These are phyloP conservation scores for Penicillium nordicum DNA, from an alignment of 2,329 filamentous ascomycete species.

Conservation along the genomic window DNA sequence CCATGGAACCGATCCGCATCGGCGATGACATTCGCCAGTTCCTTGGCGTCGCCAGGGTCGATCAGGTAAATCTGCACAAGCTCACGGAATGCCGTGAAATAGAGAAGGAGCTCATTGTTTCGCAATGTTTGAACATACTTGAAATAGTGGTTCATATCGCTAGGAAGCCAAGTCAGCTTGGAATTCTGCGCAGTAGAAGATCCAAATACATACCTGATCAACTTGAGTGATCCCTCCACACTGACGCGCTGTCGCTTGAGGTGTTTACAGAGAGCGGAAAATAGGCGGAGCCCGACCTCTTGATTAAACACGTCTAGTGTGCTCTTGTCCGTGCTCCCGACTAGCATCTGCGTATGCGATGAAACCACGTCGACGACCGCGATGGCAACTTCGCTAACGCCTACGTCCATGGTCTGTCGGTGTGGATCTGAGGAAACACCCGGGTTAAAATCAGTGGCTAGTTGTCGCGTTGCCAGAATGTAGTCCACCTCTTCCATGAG, in stretches of 20 bases:
- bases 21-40: conserved; percentile 91
- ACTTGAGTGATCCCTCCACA: conserved; percentile 80
- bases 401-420: conserved; percentile 43
- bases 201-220: conserved; percentile 61
- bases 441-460: conserved; percentile 87
- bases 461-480: conserved; percentile 82
- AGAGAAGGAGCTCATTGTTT: conserved; percentile 79
- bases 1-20: conserved; percentile 86
- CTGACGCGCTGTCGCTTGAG: conserved; percentile 92
- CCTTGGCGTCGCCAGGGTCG: conserved; percentile 79
- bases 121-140: conserved; percentile 75
- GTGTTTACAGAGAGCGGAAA: conserved; percentile 91
- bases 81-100: conserved; percentile 88
- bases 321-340: conserved; percentile 93
- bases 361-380: conserved; percentile 81
- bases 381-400: conserved; percentile 73
- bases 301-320: conserved; percentile 98
- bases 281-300: conserved; percentile 90
- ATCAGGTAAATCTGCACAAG: conserved; percentile 95
- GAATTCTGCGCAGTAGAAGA: neutral
- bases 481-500: conserved; percentile 98
- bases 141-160: conserved; percentile 93
- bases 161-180: conserved; percentile 32
- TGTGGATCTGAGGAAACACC: conserved; percentile 36
- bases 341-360: conserved; percentile 86